Evolutionary conservation across 768 basidiomycete species (phyloP), one percentile per base, ranked within the genome.

Genomic region (Leccinum longicurvipes): DNA sequence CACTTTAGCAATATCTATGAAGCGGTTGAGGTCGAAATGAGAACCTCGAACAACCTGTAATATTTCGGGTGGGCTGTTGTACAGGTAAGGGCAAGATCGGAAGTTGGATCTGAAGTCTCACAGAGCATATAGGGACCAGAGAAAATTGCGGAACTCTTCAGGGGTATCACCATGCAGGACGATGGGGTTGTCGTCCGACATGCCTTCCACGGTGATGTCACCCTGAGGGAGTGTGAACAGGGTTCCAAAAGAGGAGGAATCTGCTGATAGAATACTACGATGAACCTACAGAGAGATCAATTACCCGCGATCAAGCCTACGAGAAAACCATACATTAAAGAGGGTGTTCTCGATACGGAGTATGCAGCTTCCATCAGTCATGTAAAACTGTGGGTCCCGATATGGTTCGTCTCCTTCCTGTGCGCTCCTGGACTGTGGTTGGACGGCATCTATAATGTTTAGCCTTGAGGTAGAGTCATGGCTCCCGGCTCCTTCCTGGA

Each of bases 111-210:
- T 10, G 53, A 52, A 55, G 36, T 67, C 86, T 71, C 63, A 89
- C 88, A 86, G 64, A 7, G 87, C 86, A 62, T 91, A 90, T n/a
- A 90, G 69, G 1, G 83, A 82, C 85, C 85, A 88, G 29, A 91
- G 77, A 62, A 91, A 87, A 65, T 85, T 79, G 48, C 80, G 78
- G 65, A 91, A 91, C 67, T 90, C 86, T 3, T 77, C 70, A 9
- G 79, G 76, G 0, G 80, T 82, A 57, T 90, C 86, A 1, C 87
- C 88, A 2, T 70, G 68, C 29, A 91, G 76, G 28, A 82, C 58
- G 32, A 91, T 80, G 1, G 89, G 88, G 55, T 82, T 79, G 24
- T 79, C 78, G 62, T 91, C 89, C 9, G 81, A 82, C 15, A 64
- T 67, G 4, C 89, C 89, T 63, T 91, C 87, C 2, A 63, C 69